phyloP scores from a whole-genome alignment of 306 rosid species.

The Quercus cerris region DNA sequence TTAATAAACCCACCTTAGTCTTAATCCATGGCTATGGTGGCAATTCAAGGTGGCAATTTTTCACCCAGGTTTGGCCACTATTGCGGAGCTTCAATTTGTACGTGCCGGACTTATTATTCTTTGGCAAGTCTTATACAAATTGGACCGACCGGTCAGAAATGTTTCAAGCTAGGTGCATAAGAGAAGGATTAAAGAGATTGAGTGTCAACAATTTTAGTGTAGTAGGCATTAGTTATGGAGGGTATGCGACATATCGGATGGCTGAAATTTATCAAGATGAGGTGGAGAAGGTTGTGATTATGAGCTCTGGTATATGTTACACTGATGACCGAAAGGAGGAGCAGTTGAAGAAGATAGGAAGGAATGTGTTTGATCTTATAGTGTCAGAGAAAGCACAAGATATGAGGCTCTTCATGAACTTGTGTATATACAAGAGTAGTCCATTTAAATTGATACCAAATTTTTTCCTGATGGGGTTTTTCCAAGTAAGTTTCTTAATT shows the following conservation, averaged over 20 bases:
- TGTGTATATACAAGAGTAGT: slow-evolving; percentile 14
- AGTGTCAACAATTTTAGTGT: slow-evolving; percentile 23
- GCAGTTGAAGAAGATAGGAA: slow-evolving; percentile 25
- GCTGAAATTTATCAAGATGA: slow-evolving; percentile 30
- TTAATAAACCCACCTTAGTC: slow-evolving; percentile 15
- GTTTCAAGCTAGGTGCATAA: slow-evolving; percentile 35
- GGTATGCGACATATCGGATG: slow-evolving; percentile 38
- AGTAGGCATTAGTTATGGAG: slow-evolving; percentile 43
- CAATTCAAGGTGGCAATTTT: slow-evolving; percentile 38
- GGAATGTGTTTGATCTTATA: slow-evolving; percentile 31
- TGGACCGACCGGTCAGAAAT: slow-evolving; percentile 23
- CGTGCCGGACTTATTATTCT: slow-evolving; percentile 35
- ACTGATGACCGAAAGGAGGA: slow-evolving; percentile 32
- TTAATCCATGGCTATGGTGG: slow-evolving; percentile 49
- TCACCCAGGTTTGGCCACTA: slow-evolving; percentile 29
- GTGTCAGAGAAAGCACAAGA: slow-evolving; percentile 32
- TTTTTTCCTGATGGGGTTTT: slow-evolving; percentile 11
- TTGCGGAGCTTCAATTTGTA: slow-evolving; percentile 22
- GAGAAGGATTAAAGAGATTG: slow-evolving; percentile 28
- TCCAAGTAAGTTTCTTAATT: slow-evolving; percentile 12
- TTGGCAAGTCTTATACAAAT: slow-evolving; percentile 35
- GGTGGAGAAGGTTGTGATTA: slow-evolving; percentile 42
- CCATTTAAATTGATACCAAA: slow-evolving; percentile 26
- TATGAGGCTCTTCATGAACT: slow-evolving; percentile 19
- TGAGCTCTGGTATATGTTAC: slow-evolving; percentile 38